A percentile compares a stretch with the other conserved stretches of the same genome.
Conservation (phyloP, 192 early-diverging fungal species). For the Gonapodya prolifera region DNA sequence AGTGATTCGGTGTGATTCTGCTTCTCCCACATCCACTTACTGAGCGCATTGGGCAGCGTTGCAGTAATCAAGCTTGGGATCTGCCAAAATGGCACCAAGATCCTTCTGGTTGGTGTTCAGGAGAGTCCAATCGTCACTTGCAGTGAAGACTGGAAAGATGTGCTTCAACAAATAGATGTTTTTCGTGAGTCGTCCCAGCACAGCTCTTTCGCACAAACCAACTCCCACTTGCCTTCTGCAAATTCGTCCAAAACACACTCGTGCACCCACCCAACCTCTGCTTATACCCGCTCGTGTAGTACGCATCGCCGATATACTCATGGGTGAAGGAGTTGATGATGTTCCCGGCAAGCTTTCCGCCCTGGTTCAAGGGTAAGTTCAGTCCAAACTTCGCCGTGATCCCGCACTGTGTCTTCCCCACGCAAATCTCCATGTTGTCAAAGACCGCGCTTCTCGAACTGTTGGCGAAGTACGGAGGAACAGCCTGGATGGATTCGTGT, state of each 20-base stretch:
- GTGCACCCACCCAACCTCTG: not conserved
- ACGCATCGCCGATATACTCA: not conserved
- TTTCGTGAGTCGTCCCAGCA: no score
- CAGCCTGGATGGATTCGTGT: not conserved
- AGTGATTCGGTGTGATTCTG: no score
- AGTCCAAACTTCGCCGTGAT: not conserved
- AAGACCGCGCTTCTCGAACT: not conserved
- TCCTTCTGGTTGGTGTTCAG: not conserved
- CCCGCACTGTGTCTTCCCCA: not conserved
- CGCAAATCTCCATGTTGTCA: not conserved
- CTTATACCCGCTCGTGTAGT: not conserved
- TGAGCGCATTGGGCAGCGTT: not conserved
- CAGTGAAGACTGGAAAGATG: not conserved
- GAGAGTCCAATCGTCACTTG: not conserved
- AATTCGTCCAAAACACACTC: not conserved
- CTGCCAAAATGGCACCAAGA: not conserved
- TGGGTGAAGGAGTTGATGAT: not conserved
- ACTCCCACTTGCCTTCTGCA: not conserved
- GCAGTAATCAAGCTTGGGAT: not conserved
- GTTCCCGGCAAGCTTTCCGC: not conserved
- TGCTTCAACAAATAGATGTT: no score
- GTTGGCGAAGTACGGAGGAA: not conserved
- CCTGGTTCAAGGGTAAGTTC: not conserved
- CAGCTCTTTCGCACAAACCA: no score
- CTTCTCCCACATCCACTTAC: not conserved